A percentile compares a stretch with the other conserved stretches of the same genome.
These are phyloP conservation scores for Priceomyces carsonii DNA, from an alignment of 805 yeast species.

Conservation along the genomic window DNA sequence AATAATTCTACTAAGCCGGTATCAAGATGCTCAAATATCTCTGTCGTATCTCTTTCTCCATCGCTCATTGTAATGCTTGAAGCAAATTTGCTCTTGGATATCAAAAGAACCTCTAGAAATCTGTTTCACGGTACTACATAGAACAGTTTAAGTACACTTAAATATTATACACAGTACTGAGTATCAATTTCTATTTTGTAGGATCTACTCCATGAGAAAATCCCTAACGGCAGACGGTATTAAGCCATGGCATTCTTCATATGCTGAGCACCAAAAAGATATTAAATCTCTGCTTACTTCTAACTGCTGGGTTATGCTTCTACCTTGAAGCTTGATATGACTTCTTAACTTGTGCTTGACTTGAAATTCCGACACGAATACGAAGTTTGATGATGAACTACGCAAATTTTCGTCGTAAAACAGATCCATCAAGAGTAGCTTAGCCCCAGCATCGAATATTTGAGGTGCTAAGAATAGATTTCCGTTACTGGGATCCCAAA, in stretches of 20 bases:
- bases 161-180: no score
- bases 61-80: no score
- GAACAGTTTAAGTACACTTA: no score
- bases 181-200: no score
- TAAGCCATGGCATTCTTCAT: conserved; percentile 11
- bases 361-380: conserved; percentile 13
- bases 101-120: no score
- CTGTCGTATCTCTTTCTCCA: no score
- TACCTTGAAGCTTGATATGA: conserved; percentile 13
- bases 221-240: conserved; percentile 10
- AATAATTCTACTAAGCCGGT: neutral
- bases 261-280: conserved; percentile 18
- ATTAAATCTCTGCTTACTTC: conserved; percentile 20
- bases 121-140: no score
- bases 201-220: conserved; percentile 3
- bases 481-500: conserved; percentile 17
- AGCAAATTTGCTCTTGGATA: neutral
- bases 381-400: conserved; percentile 13
- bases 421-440: conserved; percentile 18
- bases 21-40: no score
- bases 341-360: conserved; percentile 17
- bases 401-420: conserved; percentile 18
- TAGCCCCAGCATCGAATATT: conserved; percentile 15
- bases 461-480: conserved; percentile 21
- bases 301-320: conserved; percentile 11